Evolutionary conservation across 108 stramenopile species (phyloP), one percentile per base, ranked within the genome.

Genomic region (Cyclotella choctawhatcheeana): DNA sequence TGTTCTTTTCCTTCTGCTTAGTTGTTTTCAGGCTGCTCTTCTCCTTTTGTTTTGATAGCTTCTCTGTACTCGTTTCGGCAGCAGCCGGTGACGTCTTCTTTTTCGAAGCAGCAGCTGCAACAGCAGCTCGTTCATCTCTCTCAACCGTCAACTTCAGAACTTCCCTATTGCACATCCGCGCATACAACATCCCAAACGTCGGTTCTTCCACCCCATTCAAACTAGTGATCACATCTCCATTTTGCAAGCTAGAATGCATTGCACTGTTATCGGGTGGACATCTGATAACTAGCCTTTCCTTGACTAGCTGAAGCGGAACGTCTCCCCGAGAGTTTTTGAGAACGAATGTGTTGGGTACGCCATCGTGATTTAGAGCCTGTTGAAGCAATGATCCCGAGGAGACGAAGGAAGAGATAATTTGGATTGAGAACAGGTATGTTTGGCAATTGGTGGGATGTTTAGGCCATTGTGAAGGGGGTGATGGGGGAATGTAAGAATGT

Each of bases 171-270:
- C 27, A 27, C 55, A 56, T 56, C 1, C 30, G 2, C 2, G 5
- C 55, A 56, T 56, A 56, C 27, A 56, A 30, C 55, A 56, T 56
- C 1, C 1, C 55, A 56, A 56, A 56, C 27, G 55, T 56, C 1
- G 55, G 55, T 6, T 56, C 55, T 14, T 13, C 55, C 5, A 56
- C 55, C 55, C 55, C 55, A 30, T 56, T 56, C 55, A 56, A 56
- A 12, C 20, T 18, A 14, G 1, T 2, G 29, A 56, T 13, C 29
- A 56, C 27, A 30, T 56, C 55, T 10, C 55, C 55, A 30, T 56
- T 30, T 2, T 30, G 64, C 31, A 65, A 22, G 5, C 31, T 0
- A 20, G 27, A 7, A 29, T 50, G 44, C 64, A 33, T 18, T 24
- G 32, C 18, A 32, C 6, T 18, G 48, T 20, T 18, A 30, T 14